These are phyloP conservation scores for Peniophora sp. DNA, from an alignment of 1,284 basidiomycete genomes.

Conservation along the genomic window DNA sequence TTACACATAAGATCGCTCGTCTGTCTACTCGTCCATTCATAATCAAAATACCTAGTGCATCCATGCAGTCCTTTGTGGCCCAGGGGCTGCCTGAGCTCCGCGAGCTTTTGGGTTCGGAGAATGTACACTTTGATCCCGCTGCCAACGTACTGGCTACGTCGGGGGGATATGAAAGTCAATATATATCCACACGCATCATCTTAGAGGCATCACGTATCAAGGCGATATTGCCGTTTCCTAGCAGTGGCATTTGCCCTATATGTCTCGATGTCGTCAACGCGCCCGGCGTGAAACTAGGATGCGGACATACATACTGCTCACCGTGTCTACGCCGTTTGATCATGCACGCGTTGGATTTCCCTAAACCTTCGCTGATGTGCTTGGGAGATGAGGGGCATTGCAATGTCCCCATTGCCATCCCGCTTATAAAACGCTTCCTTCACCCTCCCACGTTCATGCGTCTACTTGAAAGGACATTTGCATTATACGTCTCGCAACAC, in stretches of 20 bases:
- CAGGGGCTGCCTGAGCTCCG: slow-evolving; percentile 9
- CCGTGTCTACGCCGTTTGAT: not conserved
- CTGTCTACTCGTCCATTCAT: slow-evolving; percentile 33
- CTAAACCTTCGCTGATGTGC: not conserved
- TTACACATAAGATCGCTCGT: slow-evolving; percentile 33
- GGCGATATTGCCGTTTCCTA: not conserved
- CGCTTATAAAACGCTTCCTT: not conserved
- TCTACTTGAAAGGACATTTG: not conserved
- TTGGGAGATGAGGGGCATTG: not conserved
- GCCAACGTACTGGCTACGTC: no score
- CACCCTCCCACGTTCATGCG: not conserved
- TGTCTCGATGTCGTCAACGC: not conserved
- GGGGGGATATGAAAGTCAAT: no score
- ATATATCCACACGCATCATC: no score
- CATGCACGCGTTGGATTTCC: not conserved
- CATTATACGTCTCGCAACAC: not conserved
- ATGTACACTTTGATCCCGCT: no score
- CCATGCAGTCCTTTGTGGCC: slow-evolving; percentile 40
- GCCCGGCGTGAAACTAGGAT: not conserved
- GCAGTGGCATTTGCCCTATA: not conserved
- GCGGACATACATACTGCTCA: not conserved
- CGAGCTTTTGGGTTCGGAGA: not conserved
- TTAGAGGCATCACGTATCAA: not conserved
- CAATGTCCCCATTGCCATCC: not conserved
- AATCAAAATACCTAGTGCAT: slow-evolving; percentile 23